Evolutionary conservation across 371 early-diverging fungal species (phyloP).

Genomic region (Catenaria anguillulae): DNA sequence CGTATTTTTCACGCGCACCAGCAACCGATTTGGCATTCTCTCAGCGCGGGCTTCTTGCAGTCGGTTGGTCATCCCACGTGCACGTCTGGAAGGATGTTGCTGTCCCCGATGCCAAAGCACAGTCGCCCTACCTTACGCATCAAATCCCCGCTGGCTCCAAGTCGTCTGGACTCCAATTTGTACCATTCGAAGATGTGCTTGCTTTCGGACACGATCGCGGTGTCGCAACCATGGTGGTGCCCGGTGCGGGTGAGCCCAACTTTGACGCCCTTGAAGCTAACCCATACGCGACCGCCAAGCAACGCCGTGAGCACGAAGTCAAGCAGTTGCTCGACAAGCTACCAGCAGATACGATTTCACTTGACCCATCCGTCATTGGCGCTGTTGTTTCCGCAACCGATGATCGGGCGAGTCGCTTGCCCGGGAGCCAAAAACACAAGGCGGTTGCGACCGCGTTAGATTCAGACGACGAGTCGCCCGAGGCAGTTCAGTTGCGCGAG

Average conservation of each 20-base stretch:
- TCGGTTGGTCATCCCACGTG: conserved; percentile 62
- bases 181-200: conserved; percentile 95
- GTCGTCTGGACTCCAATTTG: conserved; percentile 70
- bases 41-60: conserved; percentile 74
- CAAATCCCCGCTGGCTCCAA: conserved; percentile 10
- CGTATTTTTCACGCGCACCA: conserved; percentile 59
- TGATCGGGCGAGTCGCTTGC: no score
- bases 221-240: conserved; percentile 71
- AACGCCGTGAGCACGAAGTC: conserved; percentile 86
- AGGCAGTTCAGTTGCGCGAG: neutral
- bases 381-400: neutral
- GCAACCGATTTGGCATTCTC: conserved; percentile 61
- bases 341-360: conserved; percentile 74
- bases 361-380: conserved; percentile 54
- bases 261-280: conserved; percentile 89
- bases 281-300: conserved; percentile 83
- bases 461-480: neutral
- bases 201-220: conserved; percentile 79
- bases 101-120: neutral
- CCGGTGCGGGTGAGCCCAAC: conserved; percentile 94
- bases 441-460: no score
- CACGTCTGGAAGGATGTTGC: conserved; percentile 22
- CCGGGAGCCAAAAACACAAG: neutral
- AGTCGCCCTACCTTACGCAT: neutral
- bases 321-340: conserved; percentile 82